Evolutionary conservation across 2,329 filamentous ascomycete genomes (phyloP).

Genomic region (Diplocarpon mali): DNA sequence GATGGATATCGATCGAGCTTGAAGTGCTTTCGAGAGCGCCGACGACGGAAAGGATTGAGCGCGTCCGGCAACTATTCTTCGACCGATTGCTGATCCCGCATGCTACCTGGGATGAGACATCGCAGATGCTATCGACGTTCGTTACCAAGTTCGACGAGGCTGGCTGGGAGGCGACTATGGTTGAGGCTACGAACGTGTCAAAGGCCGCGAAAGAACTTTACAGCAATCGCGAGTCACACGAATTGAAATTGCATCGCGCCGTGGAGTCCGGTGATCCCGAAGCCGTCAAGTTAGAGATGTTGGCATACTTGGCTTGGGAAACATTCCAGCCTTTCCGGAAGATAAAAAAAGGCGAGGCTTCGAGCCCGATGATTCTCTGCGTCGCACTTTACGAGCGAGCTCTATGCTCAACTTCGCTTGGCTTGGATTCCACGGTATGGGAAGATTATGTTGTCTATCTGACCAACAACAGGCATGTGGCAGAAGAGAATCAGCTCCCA

Average conservation of each 20-base stretch:
- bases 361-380: constrained; percentile 40
- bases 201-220: constrained; percentile 53
- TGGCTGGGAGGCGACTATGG: constrained; percentile 68
- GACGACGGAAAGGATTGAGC: constrained; percentile 46
- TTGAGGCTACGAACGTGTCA: constrained; percentile 51
- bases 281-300: constrained; percentile 40
- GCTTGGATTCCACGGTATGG: constrained; percentile 67
- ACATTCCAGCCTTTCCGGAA: constrained; percentile 49
- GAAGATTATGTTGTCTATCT: constrained; percentile 50
- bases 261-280: constrained; percentile 43
- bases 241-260: constrained; percentile 53
- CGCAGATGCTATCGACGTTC: constrained; percentile 64
- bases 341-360: constrained; percentile 33
- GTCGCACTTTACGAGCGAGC: constrained; percentile 70
- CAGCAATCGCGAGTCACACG: constrained; percentile 53
- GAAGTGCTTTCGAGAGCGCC: constrained; percentile 49
- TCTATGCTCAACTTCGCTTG: constrained; percentile 50
- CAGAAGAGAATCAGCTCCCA: constrained; percentile 31
- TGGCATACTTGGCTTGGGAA: constrained; percentile 81
- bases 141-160: constrained; percentile 57
- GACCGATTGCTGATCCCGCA: constrained; percentile 65
- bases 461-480: constrained; percentile 13
- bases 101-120: constrained; percentile 62
- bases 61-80: constrained; percentile 58
- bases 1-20: constrained; percentile 62